Evolutionary conservation across 2,329 filamentous ascomycete genomes (phyloP).

Genomic region (Tolypocladium ophioglossoides): DNA sequence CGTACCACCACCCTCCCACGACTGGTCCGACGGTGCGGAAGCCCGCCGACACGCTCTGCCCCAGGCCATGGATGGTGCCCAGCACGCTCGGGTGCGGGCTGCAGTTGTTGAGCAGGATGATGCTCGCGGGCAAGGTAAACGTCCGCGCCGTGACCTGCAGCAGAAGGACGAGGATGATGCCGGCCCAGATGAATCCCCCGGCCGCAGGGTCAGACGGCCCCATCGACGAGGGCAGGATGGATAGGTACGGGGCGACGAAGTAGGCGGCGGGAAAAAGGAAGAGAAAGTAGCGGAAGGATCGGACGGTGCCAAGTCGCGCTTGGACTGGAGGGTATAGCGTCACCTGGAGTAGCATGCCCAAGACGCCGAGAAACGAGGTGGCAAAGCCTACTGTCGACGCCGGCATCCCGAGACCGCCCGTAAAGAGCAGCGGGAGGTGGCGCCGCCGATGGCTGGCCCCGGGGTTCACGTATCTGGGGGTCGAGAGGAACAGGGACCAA

Average conservation of each 20-base stretch:
- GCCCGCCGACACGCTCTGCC: constrained; percentile 47
- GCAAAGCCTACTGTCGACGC: constrained; percentile 64
- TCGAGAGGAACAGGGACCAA: constrained; percentile 68
- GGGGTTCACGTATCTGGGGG: constrained; percentile 44
- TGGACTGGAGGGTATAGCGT: constrained; percentile 62
- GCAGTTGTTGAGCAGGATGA: constrained; percentile 37
- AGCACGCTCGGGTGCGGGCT: constrained; percentile 36
- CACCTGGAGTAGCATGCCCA: constrained; percentile 56
- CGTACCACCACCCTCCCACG: constrained; percentile 48
- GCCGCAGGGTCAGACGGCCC: constrained; percentile 36
- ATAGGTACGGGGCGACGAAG: constrained; percentile 57
- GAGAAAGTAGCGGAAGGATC: constrained; percentile 57
- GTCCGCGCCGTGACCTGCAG: constrained; percentile 58
- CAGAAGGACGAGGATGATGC: constrained; percentile 50
- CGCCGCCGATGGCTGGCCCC: constrained; percentile 17
- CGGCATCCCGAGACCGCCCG: constrained; percentile 63
- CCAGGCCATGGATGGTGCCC: constrained; percentile 38
- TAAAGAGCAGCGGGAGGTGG: constrained; percentile 49
- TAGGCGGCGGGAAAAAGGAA: constrained; percentile 64
- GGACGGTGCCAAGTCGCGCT: constrained; percentile 54
- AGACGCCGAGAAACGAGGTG: constrained; percentile 63
- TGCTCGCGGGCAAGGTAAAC: constrained; percentile 40
- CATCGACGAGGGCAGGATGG: constrained; percentile 49
- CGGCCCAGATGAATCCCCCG: constrained; percentile 51
- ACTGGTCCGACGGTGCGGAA: constrained; percentile 51